phyloP scores from a whole-genome alignment of 345 rosid genomes.

The Populus nigra region DNA sequence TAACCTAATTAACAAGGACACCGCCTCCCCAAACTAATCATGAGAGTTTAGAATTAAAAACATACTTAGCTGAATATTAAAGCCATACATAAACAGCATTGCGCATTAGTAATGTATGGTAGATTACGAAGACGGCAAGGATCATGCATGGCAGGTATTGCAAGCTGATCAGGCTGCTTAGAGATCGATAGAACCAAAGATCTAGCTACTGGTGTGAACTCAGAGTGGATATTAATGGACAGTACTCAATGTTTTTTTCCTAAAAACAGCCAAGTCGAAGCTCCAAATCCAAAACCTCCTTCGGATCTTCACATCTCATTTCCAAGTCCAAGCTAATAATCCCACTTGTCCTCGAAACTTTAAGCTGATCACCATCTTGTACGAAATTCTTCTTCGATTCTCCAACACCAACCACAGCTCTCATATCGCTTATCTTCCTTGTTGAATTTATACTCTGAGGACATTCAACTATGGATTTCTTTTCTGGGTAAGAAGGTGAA shows the following conservation, averaged over 20 bases:
- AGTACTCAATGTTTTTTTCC: neutral
- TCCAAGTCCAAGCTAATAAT: constrained; percentile 46
- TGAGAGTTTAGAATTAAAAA: constrained; percentile 1
- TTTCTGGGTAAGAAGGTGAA: constrained; percentile 23
- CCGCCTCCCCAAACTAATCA: constrained; percentile 20
- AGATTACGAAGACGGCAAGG: neutral
- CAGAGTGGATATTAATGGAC: neutral
- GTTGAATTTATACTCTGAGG: constrained; percentile 24
- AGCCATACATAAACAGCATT: constrained; percentile 10
- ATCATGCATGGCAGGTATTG: neutral
- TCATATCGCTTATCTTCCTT: constrained; percentile 29
- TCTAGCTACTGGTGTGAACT: neutral
- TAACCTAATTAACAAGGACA: constrained; percentile 33
- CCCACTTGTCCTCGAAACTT: constrained; percentile 31
- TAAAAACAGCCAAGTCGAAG: constrained; percentile 56
- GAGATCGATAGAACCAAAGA: neutral
- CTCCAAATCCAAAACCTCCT: constrained; percentile 60
- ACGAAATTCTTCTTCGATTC: constrained; percentile 22
- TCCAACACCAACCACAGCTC: constrained; percentile 24
- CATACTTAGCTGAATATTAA: neutral
- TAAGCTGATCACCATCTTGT: constrained; percentile 16
- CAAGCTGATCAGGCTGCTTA: neutral
- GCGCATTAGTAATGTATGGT: neutral
- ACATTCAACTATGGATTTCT: constrained; percentile 9
- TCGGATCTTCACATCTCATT: constrained; percentile 40